These are phyloP conservation scores for Venturia effusa DNA, from an alignment of 2,329 filamentous ascomycete genomes.

Conservation along the genomic window DNA sequence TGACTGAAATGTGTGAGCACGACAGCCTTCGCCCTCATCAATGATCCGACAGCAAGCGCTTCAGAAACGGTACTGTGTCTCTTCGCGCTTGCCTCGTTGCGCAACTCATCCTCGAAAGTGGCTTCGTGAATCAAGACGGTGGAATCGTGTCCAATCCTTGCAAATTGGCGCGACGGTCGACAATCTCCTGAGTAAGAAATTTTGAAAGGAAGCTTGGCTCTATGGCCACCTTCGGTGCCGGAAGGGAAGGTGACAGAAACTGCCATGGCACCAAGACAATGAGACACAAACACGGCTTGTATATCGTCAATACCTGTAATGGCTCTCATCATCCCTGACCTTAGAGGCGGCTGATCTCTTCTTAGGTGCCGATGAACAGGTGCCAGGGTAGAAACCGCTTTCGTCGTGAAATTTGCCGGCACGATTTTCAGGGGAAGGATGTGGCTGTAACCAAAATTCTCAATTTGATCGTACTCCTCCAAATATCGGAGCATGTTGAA, in stretches of 20 bases:
- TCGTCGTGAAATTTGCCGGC: conserved; percentile 15
- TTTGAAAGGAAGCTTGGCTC: conserved; percentile 47
- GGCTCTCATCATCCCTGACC: not conserved
- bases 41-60: conserved; percentile 63
- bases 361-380: not conserved
- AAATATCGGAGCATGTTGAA: conserved; percentile 64
- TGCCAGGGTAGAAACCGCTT: not conserved
- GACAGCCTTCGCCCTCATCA: conserved; percentile 70
- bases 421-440: conserved; percentile 40
- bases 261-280: conserved; percentile 72
- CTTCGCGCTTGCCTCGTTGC: conserved; percentile 70
- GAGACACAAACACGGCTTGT: conserved; percentile 56
- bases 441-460: conserved; percentile 62
- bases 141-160: conserved; percentile 56
- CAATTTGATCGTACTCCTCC: conserved; percentile 65
- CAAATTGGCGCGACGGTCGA: conserved; percentile 62
- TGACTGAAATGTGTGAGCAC: conserved; percentile 93
- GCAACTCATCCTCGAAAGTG: conserved; percentile 83
- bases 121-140: conserved; percentile 91
- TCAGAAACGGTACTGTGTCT: conserved; percentile 84
- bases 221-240: conserved; percentile 25
- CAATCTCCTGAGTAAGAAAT: conserved; percentile 93
- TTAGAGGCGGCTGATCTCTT: not conserved
- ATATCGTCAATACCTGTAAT: conserved; percentile 55
- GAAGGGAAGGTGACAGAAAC: conserved; percentile 67